Base-by-base conservation (phyloP, 805 yeast species). In the Torulaspora indica region DNA sequence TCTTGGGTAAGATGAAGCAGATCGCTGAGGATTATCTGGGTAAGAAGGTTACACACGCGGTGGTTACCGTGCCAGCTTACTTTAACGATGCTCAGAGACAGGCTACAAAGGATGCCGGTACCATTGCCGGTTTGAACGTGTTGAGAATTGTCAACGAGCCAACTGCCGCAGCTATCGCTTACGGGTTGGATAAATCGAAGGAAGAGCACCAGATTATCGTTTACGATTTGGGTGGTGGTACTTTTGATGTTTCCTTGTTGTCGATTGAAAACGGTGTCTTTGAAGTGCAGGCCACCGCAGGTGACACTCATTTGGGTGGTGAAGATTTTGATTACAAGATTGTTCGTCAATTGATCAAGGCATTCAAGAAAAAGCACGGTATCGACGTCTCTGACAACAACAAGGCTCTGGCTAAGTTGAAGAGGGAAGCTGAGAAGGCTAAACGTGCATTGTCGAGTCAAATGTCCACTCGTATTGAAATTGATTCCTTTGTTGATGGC, bases 401-500 rank as follows among this genome's bases (percentile, higher is more conserved):
- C 58, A 85, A 89, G 74, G 90, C 97, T 33, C 71, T 90, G 61
- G 86, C 95, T 60, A 88, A 91, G 74, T 79, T 90, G 65, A 90
- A 91, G 82, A 85, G 96, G 67, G 97, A 91, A 68, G 95, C 89
- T 67, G 98, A 90, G 76, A 88, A 93, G 78, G 98, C 98, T 43
- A 91, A 91, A 81, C 85, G 98, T 75, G 81, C 95, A 34, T 76
- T 91, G 64, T 90, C 97, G 15, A 83, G 95, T 48, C 96, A 91
- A 71, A 88, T 90, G 78, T 88, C 95, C 49, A 85, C 96, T 35
- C 85, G 96, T 66, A 83, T 91, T 63, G 98, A 93, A 75, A 90
- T 91, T 61, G 98, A 91, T 71, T 85, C 97, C 38, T 82, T 91
- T 62, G 85, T 74, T 63, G 96, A 91, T 60, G 98, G 98, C 69